These are phyloP conservation scores for Chytriomyces sp. DNA, from an alignment of 192 early-diverging fungal species.

Conservation along the genomic window DNA sequence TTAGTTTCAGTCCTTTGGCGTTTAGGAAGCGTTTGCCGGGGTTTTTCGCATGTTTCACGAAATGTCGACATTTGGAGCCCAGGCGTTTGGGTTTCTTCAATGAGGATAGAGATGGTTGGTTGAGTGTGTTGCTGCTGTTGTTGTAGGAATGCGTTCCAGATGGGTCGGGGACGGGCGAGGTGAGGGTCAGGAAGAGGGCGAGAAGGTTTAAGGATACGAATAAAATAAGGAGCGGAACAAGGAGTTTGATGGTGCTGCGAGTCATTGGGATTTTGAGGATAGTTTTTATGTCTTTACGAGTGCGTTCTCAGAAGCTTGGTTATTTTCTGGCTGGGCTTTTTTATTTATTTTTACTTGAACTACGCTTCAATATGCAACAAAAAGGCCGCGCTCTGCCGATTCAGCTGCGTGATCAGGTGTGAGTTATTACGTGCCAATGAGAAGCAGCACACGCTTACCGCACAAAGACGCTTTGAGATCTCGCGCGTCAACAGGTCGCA, in stretches of 20 bases:
- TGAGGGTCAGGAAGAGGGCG: neutral
- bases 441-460: neutral
- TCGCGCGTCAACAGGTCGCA: neutral
- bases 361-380: neutral
- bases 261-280: too few relatives aligned
- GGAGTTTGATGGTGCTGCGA: neutral
- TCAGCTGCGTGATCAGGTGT: neutral
- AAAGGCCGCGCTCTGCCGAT: constrained; percentile 1
- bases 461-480: neutral
- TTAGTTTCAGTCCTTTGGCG: neutral
- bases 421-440: neutral
- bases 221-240: neutral
- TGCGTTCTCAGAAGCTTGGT: too few relatives aligned
- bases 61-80: neutral
- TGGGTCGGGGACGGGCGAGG: neutral
- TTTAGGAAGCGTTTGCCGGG: neutral
- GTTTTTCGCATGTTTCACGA: neutral
- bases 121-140: neutral
- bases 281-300: too few relatives aligned
- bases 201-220: neutral
- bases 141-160: neutral
- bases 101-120: neutral
- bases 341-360: neutral
- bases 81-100: neutral
- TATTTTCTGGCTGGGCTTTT: neutral